Percentiles rank a stretch among this genome's conserved stretches.
These are phyloP conservation scores for Neodidymelliopsis sp. DNA, from an alignment of 2,329 filamentous ascomycete genomes.

Conservation along the genomic window DNA sequence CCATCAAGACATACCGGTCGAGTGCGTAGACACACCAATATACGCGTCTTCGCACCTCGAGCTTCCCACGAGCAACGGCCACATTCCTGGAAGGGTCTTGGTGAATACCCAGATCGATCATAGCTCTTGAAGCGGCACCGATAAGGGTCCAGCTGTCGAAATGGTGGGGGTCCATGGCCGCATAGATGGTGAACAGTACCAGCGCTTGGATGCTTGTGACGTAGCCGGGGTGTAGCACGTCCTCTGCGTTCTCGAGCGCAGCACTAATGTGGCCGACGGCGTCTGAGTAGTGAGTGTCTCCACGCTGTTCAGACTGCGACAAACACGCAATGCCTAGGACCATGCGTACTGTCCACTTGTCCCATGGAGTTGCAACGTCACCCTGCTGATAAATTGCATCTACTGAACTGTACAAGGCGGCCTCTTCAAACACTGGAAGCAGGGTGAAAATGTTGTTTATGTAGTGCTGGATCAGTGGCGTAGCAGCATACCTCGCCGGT, in stretches of 20 bases:
- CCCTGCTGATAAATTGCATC: slow-evolving; percentile 81
- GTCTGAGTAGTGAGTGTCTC: slow-evolving; percentile 68
- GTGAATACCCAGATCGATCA: slow-evolving; percentile 90
- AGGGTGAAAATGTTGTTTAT: slow-evolving; percentile 81
- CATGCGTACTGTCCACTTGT: slow-evolving; percentile 89
- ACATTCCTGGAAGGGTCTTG: slow-evolving; percentile 83
- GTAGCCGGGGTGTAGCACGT: slow-evolving; percentile 84
- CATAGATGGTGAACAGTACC: slow-evolving; percentile 84
- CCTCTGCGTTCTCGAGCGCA: slow-evolving; percentile 80
- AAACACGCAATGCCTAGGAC: slow-evolving; percentile 84
- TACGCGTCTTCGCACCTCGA: slow-evolving; percentile 81
- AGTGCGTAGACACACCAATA: slow-evolving; percentile 92
- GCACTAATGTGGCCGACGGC: slow-evolving; percentile 67
- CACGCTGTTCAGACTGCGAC: slow-evolving; percentile 71
- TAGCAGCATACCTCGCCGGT: slow-evolving; percentile 74
- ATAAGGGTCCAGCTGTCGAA: slow-evolving; percentile 96
- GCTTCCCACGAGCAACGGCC: slow-evolving; percentile 69
- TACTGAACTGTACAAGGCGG: slow-evolving; percentile 76
- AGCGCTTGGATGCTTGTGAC: slow-evolving; percentile 87
- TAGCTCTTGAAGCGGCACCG: slow-evolving; percentile 85
- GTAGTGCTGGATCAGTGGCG: slow-evolving; percentile 80
- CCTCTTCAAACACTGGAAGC: slow-evolving; percentile 84
- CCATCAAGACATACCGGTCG: slow-evolving; percentile 68
- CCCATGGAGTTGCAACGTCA: slow-evolving; percentile 68
- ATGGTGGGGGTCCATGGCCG: slow-evolving; percentile 86